Percentiles rank a stretch among this genome's conserved stretches.
These are phyloP conservation scores for Zymoseptoria pseudotritici DNA, from an alignment of 2,329 filamentous ascomycete species.

Conservation along the genomic window DNA sequence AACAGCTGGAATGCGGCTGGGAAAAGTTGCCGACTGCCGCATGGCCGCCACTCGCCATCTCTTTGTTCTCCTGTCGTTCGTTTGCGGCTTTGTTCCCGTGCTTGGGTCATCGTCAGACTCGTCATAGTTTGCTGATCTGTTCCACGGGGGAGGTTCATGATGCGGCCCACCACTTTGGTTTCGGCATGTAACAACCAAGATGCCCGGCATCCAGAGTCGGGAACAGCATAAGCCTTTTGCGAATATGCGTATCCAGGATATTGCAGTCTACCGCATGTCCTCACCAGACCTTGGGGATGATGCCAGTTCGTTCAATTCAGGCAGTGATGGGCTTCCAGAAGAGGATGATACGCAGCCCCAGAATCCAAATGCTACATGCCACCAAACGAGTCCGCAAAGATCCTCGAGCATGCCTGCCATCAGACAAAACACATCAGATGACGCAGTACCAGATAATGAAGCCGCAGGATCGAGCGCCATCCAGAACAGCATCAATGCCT, in stretches of 20 bases:
- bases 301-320: not conserved
- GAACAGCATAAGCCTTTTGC: not conserved
- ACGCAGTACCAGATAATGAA: not conserved
- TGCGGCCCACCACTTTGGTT: not conserved
- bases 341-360: not conserved
- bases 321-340: not conserved
- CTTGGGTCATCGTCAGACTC: not conserved
- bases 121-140: not conserved
- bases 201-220: not conserved
- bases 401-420: not conserved
- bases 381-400: not conserved
- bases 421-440: not conserved
- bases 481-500: conserved; percentile 4
- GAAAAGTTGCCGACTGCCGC: not conserved
- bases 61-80: not conserved
- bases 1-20: not conserved
- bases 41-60: not conserved
- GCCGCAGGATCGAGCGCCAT: not conserved
- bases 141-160: not conserved
- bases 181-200: not conserved
- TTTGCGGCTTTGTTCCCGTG: not conserved
- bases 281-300: not conserved
- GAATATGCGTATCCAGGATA: not conserved
- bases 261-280: not conserved
- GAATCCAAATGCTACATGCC: not conserved